phyloP scores from a whole-genome alignment of 768 basidiomycete species.

The Agaricus blazei region DNA sequence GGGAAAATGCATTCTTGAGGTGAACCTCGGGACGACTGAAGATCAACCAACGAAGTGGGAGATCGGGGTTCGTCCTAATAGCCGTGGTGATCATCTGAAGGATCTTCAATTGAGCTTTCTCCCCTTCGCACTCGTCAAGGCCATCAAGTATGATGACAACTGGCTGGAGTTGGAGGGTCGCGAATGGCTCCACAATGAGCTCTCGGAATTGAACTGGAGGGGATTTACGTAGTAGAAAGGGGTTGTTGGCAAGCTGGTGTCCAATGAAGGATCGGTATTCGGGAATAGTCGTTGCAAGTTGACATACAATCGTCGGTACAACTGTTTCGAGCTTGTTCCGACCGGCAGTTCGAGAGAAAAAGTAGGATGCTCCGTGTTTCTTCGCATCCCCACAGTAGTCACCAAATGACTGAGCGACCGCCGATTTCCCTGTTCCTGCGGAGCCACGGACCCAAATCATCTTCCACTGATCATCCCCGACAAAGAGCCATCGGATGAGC shows the following conservation, averaged over 20 bases:
- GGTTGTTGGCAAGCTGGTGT: background rate
- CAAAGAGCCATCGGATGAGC: background rate
- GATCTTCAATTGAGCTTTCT: background rate
- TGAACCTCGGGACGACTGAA: background rate
- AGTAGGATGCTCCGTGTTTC: constrained; percentile 5
- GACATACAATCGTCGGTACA: background rate
- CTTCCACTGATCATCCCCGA: background rate
- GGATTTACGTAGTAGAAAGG: background rate
- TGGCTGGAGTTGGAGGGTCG: background rate
- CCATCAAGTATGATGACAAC: background rate
- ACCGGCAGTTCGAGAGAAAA: background rate
- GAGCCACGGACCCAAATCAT: background rate
- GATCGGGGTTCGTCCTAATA: background rate
- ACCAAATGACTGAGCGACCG: constrained; percentile 5
- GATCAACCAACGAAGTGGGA: background rate
- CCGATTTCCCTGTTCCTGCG: constrained; percentile 8
- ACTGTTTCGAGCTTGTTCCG: background rate
- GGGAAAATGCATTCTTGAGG: background rate
- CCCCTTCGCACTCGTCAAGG: background rate
- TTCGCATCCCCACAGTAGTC: background rate
- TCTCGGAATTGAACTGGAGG: background rate
- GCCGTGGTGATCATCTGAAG: background rate
- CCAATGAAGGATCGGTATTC: background rate
- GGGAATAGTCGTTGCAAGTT: background rate
- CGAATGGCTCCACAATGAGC: background rate